Evolutionary conservation across 2,329 filamentous ascomycete species (phyloP).

Genomic region (Xylariaceae sp.): DNA sequence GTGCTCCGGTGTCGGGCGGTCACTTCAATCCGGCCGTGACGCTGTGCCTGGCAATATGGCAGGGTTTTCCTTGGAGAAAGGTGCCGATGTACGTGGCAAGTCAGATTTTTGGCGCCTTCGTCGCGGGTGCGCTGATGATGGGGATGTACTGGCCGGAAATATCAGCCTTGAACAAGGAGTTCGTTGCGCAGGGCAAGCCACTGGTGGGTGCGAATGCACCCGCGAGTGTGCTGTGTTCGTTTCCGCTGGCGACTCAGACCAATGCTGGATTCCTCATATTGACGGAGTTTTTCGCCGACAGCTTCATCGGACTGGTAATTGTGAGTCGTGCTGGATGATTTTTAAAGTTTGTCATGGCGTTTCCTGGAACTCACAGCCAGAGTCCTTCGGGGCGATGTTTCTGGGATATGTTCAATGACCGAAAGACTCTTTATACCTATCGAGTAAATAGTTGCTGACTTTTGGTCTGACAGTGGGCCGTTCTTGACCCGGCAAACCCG

Average conservation of each 20-base stretch:
- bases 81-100: conserved; percentile 1
- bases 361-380: too few relatives aligned
- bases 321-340: too few relatives aligned
- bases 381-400: too few relatives aligned
- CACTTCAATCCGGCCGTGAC: conserved; percentile 3
- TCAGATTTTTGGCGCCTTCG: conserved; percentile 2
- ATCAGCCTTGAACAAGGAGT: not conserved
- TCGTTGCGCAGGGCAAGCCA: not conserved
- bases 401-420: too few relatives aligned
- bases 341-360: too few relatives aligned
- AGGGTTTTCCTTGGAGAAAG: conserved; percentile 2
- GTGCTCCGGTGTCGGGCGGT: not conserved
- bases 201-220: not conserved
- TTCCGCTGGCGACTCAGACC: conserved; percentile 25
- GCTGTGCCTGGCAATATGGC: not conserved
- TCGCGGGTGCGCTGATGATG: not conserved
- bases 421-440: too few relatives aligned
- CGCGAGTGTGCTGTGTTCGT: not conserved
- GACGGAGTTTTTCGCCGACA: conserved; percentile 55
- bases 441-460: too few relatives aligned
- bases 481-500: conserved; percentile 50
- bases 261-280: conserved; percentile 54
- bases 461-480: too few relatives aligned
- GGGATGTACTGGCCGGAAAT: conserved; percentile 4
- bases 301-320: conserved; percentile 53